phyloP scores from a whole-genome alignment of 169 alveolate species.

The Plasmodium knowlesi region DNA sequence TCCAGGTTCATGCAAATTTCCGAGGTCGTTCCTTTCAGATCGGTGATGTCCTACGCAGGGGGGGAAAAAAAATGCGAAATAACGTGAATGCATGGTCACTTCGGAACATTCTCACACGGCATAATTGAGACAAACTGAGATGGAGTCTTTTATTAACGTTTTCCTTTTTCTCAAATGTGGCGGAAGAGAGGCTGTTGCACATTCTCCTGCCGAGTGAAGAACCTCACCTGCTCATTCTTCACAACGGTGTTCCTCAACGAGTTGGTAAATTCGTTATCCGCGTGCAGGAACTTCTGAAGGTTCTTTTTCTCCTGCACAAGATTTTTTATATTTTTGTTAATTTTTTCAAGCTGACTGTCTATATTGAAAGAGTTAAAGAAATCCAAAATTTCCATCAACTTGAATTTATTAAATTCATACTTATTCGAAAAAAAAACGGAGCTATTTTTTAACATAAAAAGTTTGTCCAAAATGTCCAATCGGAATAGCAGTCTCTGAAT shows the following conservation, averaged over 20 bases:
- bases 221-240: conserved; percentile 64
- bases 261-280: conserved; percentile 50
- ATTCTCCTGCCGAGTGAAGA: background rate
- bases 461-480: conserved; percentile 62
- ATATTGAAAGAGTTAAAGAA: conserved; percentile 68
- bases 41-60: conserved; percentile 34
- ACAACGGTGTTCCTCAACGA: conserved; percentile 27
- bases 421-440: conserved; percentile 67
- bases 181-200: background rate
- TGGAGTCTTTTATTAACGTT: background rate
- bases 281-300: conserved; percentile 34
- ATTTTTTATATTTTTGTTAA: conserved; percentile 56
- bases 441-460: conserved; percentile 70
- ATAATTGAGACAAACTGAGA: background rate
- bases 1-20: conserved; percentile 65
- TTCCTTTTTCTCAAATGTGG: background rate
- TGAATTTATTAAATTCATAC: conserved; percentile 66
- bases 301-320: conserved; percentile 45
- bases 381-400: conserved; percentile 62
- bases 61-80: background rate
- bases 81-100: background rate
- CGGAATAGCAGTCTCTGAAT: conserved; percentile 72
- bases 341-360: conserved; percentile 71
- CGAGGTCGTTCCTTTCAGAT: conserved; percentile 66
- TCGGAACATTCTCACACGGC: background rate